Evolutionary conservation across 202 grass and related monocot species (phyloP), one percentile per base, ranked within the genome.

Genomic region (Carex arenaria): DNA sequence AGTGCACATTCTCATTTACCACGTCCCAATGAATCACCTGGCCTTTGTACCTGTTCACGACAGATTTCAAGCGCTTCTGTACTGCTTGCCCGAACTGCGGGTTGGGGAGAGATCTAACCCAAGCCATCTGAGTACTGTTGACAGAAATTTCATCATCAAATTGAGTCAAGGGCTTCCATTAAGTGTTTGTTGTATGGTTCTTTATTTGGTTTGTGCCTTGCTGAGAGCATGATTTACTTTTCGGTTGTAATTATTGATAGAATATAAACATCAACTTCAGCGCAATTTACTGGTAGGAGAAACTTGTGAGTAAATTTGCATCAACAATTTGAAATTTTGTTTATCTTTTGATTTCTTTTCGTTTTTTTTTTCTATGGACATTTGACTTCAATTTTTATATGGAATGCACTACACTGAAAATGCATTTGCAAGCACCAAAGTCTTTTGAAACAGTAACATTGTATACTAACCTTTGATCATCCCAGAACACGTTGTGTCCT

Each of bases 401-500:
- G 40, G 53, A n/a, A 52, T 76, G 72, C n/a, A 15, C n/a, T 54
- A 28, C 10, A 55, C 13, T 17, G 22, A 30, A 23, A 77, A 76
- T 11, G 22, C 14, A 38, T 30, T 47, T 22, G 45, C 4, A 45
- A 47, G 8, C 40, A 20, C 18, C 19, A 20, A 43, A 45, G 40
- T 45, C 11, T 71, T 71, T 40, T 30, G 19, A 80, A 40, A 49
- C 2, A 49, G 0, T 56, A 82, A 32, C 28, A 53, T 51, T 17
- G 10, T 69, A 17, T 70, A 82, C 80, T 34, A n/a, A 82, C 80
- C 3, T 5, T 34, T 47, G 89, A 40, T 95, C 83, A 83, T 99
- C 88, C 96, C 96, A 99, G 85, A 99, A 85, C 13, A 99, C 42
- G 64, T 99, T 99, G 88, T 99, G 96, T 26, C 91, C 96, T 75